Conservation (phyloP, 148 eudicot genomes). For the Heliosperma pusillum region DNA sequence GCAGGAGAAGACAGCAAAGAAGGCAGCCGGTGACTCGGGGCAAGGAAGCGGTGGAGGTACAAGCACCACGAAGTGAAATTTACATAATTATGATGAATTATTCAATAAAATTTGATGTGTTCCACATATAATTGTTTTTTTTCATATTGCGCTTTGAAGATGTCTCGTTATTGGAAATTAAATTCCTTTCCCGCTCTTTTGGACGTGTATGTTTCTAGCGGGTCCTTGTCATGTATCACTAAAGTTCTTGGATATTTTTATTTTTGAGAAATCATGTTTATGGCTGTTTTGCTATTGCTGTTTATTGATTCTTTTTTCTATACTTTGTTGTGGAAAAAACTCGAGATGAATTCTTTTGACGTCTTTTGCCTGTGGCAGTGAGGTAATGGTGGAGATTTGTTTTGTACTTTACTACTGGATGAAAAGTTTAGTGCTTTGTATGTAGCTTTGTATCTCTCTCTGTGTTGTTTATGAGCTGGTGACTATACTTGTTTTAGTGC, state of each 20-base stretch:
- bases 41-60: conserved; percentile 58
- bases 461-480: no score
- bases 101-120: neutral
- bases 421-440: no score
- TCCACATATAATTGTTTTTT: neutral
- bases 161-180: neutral
- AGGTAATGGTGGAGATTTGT: no score
- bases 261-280: no score
- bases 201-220: neutral
- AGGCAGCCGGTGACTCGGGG: conserved; percentile 44
- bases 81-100: neutral
- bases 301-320: no score
- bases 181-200: neutral
- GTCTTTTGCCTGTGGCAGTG: no score
- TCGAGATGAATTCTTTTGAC: no score
- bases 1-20: conserved; percentile 84
- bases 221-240: neutral
- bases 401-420: no score
- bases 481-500: no score
- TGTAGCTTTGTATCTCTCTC: no score
- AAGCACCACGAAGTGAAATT: conserved; percentile 57
- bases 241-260: neutral
- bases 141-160: neutral
- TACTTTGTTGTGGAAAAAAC: no score
- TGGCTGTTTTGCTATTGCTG: no score